Base-by-base conservation (phyloP, 2,329 filamentous ascomycete genomes). In the Pyrenochaeta sp. region DNA sequence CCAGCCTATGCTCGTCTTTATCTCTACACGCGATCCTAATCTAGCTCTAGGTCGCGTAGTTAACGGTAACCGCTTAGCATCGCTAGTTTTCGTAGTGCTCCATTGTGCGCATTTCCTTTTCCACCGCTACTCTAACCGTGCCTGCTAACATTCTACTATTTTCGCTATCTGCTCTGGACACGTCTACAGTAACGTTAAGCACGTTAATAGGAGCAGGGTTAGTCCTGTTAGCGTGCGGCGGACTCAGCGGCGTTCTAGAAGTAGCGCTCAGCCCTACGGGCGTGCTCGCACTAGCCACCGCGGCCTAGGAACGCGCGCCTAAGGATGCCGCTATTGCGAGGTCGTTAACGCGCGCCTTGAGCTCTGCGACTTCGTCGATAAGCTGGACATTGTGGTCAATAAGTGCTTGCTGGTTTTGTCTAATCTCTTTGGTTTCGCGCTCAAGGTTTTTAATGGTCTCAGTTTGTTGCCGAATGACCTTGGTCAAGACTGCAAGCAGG, bases 21-120 rank as follows among this genome's bases (percentile, higher is more conserved):
- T 37, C 22, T 37, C 35, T 34, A 24, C 42, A 39, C 28, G 42
- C 22, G 22, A 45, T 45, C 20, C 36, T 45, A 30, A 45, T 45
- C 35, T 24, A 18, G 29, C 29, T 45, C 29, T 36, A 32, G 26
- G 24, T 47, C 44, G 11, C 21, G 14, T 47, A 27, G 37, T 47
- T 38, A 34, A 47, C 37, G 27, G 44, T 47, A 4, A 47, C 44
- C 7, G 44, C 37, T 13, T 38, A 26, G 31, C 44, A 42, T 42
- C 38, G 44, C 44, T 34, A 47, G 37, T 47, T 42, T 20, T 24
- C 29, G 10, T 20, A 20, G 37, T 47, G 28, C 20, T 37, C 44
- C 10, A 28, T 37, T 11, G 32, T 35, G 20, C 39, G 39, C 8
- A 41, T 35, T n/a, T n/a, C n/a, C n/a, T n/a, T n/a, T n/a, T n/a